Evolutionary conservation across 176 grass and related monocot species (phyloP).

Genomic region (Juncus effusus): DNA sequence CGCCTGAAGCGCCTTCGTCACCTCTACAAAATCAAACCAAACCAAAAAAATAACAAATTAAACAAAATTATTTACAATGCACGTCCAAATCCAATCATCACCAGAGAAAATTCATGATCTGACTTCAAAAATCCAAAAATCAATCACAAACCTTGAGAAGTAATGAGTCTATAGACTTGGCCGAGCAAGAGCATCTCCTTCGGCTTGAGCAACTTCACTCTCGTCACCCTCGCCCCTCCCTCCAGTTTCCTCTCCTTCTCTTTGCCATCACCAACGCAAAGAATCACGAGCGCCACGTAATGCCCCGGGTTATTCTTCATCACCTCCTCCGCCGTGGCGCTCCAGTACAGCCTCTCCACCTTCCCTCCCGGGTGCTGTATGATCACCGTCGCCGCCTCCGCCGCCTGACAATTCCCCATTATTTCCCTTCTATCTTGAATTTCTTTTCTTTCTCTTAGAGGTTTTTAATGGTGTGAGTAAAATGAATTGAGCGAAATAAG

Average conservation of each 20-base stretch:
- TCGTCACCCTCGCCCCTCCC: conserved; percentile 42
- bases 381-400: conserved; percentile 72
- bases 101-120: neutral
- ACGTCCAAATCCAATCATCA: neutral
- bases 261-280: conserved; percentile 40
- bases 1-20: conserved; percentile 70
- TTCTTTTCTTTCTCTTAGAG: neutral
- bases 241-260: conserved; percentile 20
- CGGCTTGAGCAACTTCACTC: conserved; percentile 91
- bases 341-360: conserved; percentile 80
- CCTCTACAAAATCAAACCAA: conserved; percentile 48
- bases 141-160: conserved; percentile 61
- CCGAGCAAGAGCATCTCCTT: conserved; percentile 84
- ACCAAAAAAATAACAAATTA: neutral
- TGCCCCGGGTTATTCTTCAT: conserved; percentile 82
- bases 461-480: neutral
- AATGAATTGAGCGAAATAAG: neutral
- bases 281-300: conserved; percentile 89
- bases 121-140: neutral
- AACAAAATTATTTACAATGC: neutral
- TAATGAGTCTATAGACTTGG: conserved; percentile 89
- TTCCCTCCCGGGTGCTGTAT: conserved; percentile 91
- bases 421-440: conserved; percentile 56
- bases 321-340: conserved; percentile 61
- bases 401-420: conserved; percentile 98